These are phyloP conservation scores for Pythium monospermum DNA, from an alignment of 352 stramenopile genomes.

Conservation along the genomic window DNA sequence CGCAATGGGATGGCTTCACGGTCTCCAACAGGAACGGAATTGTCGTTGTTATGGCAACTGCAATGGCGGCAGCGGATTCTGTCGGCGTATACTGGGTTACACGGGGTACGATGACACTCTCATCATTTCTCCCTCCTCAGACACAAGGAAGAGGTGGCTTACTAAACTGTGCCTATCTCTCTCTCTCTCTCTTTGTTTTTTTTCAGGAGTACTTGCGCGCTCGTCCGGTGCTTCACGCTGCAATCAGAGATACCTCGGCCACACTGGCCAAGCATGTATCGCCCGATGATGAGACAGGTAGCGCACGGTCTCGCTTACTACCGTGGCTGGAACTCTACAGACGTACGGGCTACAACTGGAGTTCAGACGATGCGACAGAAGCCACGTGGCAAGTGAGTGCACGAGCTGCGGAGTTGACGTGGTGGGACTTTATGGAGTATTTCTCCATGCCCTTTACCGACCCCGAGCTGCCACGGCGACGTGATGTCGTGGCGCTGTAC, in stretches of 20 bases:
- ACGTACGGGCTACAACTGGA: conserved; percentile 41
- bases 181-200: too few species aligned
- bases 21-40: conserved; percentile 47
- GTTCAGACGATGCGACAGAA: conserved; percentile 47
- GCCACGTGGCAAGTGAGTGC: conserved; percentile 33
- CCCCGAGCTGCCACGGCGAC: conserved; percentile 43
- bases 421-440: conserved; percentile 73
- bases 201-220: conserved; percentile 18
- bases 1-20: conserved; percentile 53
- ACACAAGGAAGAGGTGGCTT: conserved; percentile 24
- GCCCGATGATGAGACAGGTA: conserved; percentile 12
- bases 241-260: conserved; percentile 15
- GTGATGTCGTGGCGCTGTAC: conserved; percentile 60
- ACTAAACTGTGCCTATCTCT: not conserved
- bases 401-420: conserved; percentile 40
- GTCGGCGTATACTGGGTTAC: conserved; percentile 54
- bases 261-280: conserved; percentile 12
- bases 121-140: not conserved
- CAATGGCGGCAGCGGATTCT: conserved; percentile 64
- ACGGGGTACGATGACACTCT: conserved; percentile 26
- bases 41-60: conserved; percentile 61
- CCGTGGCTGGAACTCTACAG: conserved; percentile 73
- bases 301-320: conserved; percentile 28
- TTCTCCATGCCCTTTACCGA: conserved; percentile 80
- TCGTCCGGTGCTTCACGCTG: conserved; percentile 1